Conservation (phyloP, 108 stramenopile genomes). For the Nitzschia inconspicua region DNA sequence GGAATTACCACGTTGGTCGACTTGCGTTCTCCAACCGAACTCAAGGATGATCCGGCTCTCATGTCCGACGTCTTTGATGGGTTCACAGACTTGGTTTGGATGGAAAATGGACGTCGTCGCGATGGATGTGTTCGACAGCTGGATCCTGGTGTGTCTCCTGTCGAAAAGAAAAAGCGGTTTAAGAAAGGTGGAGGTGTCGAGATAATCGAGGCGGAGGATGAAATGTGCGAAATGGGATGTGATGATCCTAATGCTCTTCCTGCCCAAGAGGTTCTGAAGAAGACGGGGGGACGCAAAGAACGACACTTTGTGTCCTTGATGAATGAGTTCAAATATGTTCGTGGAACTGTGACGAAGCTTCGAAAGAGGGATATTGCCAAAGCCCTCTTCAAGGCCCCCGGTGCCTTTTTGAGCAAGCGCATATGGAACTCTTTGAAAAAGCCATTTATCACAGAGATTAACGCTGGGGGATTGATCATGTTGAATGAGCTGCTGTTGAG, state of each 20-base stretch:
- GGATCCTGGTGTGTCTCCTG: constrained; percentile 43
- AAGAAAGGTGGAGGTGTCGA: constrained; percentile 11
- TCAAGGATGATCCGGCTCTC: constrained; percentile 74
- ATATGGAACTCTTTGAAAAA: constrained; percentile 77
- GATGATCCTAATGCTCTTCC: constrained; percentile 37
- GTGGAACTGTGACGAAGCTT: constrained; percentile 75
- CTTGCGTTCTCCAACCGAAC: constrained; percentile 81
- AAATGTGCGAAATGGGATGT: constrained; percentile 60
- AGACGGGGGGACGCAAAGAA: constrained; percentile 61
- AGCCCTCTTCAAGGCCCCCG: constrained; percentile 64
- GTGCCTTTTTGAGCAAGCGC: constrained; percentile 63
- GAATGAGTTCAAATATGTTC: constrained; percentile 90
- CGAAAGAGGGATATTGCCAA: constrained; percentile 80
- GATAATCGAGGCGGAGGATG: constrained; percentile 34
- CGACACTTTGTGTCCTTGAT: constrained; percentile 90
- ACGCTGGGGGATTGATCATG: constrained; percentile 87
- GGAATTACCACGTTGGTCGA: constrained; percentile 82
- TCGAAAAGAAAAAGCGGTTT: constrained; percentile 32
- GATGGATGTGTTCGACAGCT: constrained; percentile 62
- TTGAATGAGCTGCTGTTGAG: constrained; percentile 83
- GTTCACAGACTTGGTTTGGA: constrained; percentile 74
- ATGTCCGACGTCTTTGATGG: constrained; percentile 64
- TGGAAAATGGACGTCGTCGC: constrained; percentile 50
- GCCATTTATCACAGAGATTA: constrained; percentile 85
- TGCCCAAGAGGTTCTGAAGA: constrained; percentile 9